Percentiles rank a stretch among this genome's conserved stretches.
These are phyloP conservation scores for Acacia confusa DNA, from an alignment of 306 rosid genomes.

Conservation along the genomic window DNA sequence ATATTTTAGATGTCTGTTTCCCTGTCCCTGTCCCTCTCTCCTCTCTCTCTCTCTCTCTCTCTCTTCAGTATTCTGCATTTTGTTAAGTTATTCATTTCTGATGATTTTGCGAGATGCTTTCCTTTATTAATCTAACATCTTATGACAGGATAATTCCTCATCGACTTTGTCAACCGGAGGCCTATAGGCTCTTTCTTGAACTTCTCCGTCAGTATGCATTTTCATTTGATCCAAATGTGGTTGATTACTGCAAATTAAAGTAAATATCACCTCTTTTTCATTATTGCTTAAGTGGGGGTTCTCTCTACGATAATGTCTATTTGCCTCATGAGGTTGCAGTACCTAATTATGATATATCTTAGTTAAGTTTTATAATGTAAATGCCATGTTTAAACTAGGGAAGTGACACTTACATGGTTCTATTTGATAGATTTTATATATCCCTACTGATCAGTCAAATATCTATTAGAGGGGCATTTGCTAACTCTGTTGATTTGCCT, in stretches of 20 bases:
- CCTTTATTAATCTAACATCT: neutral
- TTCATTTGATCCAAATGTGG: slow-evolving; percentile 37
- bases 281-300: neutral
- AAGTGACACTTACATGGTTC: neutral
- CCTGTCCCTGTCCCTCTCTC: neutral
- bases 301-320: neutral
- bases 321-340: neutral
- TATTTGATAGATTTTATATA: no score
- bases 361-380: neutral
- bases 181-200: slow-evolving; percentile 58
- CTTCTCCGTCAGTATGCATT: slow-evolving; percentile 57
- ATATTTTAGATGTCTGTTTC: neutral
- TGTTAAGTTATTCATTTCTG: neutral
- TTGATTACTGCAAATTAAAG: slow-evolving; percentile 37
- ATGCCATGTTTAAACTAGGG: neutral
- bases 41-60: neutral
- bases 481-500: neutral
- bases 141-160: slow-evolving; percentile 46
- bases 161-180: slow-evolving; percentile 54
- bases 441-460: neutral
- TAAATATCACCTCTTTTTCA: slow-evolving; percentile 10
- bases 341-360: neutral
- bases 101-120: neutral
- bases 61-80: neutral
- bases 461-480: neutral